Percentiles rank a stretch among this genome's conserved stretches.
Conservation (phyloP, 805 yeast genomes). For the Saccharomycopsis guyanensis region DNA sequence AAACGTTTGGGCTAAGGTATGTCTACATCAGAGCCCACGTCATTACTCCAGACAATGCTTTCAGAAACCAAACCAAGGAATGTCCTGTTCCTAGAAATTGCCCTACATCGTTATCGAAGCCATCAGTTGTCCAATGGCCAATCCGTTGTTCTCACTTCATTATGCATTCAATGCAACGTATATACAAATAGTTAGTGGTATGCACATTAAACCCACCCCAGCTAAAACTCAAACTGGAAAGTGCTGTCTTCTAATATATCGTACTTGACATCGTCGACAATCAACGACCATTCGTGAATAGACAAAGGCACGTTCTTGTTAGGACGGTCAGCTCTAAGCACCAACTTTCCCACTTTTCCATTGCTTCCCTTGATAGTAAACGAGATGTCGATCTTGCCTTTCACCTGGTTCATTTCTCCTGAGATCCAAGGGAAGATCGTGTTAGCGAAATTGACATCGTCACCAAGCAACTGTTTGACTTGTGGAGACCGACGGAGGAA, state of each 20-base stretch:
- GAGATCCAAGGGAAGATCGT: slow-evolving; percentile 77
- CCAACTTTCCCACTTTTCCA: slow-evolving; percentile 43
- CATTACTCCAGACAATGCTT: too few species aligned
- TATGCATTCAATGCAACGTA: too few species aligned
- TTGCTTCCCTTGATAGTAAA: slow-evolving; percentile 66
- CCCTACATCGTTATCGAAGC: too few species aligned
- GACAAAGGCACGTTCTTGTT: slow-evolving; percentile 48
- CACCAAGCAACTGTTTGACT: slow-evolving; percentile 62
- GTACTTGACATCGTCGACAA: slow-evolving; percentile 37
- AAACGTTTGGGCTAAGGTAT: too few species aligned
- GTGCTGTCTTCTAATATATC: slow-evolving; percentile 43
- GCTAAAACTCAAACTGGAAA: not conserved
- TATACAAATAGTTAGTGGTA: too few species aligned
- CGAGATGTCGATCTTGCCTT: slow-evolving; percentile 68
- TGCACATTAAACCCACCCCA: too few species aligned
- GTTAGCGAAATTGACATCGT: slow-evolving; percentile 63
- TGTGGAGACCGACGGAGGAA: slow-evolving; percentile 67
- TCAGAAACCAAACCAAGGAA: too few species aligned
- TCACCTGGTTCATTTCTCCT: slow-evolving; percentile 78
- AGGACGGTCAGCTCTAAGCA: slow-evolving; percentile 64
- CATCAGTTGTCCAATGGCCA: too few species aligned
- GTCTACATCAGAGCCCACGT: too few species aligned
- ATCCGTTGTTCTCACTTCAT: too few species aligned
- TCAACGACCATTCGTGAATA: slow-evolving; percentile 57
- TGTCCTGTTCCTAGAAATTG: too few species aligned